phyloP scores from a whole-genome alignment of 2,329 filamentous ascomycete genomes.

The Cadophora sp. region DNA sequence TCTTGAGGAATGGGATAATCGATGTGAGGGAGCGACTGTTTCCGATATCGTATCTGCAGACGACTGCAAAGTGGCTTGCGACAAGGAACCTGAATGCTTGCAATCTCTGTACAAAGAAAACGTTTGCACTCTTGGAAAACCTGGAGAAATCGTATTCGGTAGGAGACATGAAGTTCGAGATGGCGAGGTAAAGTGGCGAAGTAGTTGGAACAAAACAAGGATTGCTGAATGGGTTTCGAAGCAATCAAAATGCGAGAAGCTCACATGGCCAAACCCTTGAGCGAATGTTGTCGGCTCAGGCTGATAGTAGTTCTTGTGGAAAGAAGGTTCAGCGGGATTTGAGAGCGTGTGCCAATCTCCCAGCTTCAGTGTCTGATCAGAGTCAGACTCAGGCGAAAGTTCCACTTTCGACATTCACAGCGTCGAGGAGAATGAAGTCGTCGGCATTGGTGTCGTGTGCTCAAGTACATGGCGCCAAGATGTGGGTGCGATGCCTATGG shows the following conservation, averaged over 20 bases:
- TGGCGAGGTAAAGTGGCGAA: constrained; percentile 14
- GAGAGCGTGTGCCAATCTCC: too few species aligned
- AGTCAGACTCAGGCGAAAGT: too few species aligned
- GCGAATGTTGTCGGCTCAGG: too few species aligned
- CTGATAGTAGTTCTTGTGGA: too few species aligned
- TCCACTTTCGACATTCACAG: too few species aligned
- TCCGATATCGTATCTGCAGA: constrained; percentile 44
- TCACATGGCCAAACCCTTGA: not conserved
- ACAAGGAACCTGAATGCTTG: constrained; percentile 43
- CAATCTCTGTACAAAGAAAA: constrained; percentile 40
- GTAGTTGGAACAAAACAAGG: constrained; percentile 26
- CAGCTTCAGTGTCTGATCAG: too few species aligned
- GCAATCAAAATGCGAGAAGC: constrained; percentile 11
- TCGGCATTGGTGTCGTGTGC: too few species aligned
- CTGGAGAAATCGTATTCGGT: constrained; percentile 14
- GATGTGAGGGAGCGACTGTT: constrained; percentile 25
- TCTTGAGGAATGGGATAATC: constrained; percentile 55
- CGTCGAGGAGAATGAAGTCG: too few species aligned
- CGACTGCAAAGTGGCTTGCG: constrained; percentile 57
- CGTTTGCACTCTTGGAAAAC: constrained; percentile 29
- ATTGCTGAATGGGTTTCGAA: constrained; percentile 22
- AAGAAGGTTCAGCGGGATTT: too few species aligned
- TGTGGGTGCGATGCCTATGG: too few species aligned
- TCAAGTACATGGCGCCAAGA: too few species aligned
- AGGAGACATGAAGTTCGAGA: not conserved